Percentiles rank a stretch among this genome's conserved stretches.
Evolutionary conservation across 2,329 filamentous ascomycete species (phyloP).

Genomic region (Epichloe baconii): DNA sequence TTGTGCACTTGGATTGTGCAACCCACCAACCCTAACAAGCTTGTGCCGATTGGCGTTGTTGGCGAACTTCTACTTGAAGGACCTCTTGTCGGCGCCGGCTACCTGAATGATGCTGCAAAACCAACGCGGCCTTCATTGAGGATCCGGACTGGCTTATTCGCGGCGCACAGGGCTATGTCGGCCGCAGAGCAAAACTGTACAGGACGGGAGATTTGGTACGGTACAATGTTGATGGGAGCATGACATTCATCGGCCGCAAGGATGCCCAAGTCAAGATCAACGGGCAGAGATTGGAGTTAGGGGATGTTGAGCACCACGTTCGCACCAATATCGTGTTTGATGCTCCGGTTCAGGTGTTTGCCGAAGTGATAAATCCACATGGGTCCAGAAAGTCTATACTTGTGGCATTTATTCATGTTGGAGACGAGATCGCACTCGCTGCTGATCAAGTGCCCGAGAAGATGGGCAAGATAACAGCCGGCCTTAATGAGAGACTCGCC

Average conservation of each 20-base stretch:
- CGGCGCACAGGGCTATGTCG: background rate
- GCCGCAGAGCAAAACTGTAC: conserved; percentile 20
- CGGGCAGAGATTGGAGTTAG: conserved; percentile 38
- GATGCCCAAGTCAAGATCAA: conserved; percentile 42
- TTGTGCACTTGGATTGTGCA: conserved; percentile 4
- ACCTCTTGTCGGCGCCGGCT: conserved; percentile 33
- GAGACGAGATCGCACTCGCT: background rate
- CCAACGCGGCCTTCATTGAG: conserved; percentile 29
- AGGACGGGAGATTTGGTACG: conserved; percentile 34
- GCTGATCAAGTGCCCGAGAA: background rate
- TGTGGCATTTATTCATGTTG: background rate
- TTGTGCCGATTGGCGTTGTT: conserved; percentile 17
- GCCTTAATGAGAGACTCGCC: conserved; percentile 6
- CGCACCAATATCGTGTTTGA: background rate
- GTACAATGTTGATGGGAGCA: conserved; percentile 19
- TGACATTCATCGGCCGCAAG: conserved; percentile 34
- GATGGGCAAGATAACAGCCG: background rate
- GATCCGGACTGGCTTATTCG: conserved; percentile 17
- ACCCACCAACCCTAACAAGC: background rate
- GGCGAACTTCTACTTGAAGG: conserved; percentile 28
- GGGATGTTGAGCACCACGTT: conserved; percentile 10
- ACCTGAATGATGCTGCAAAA: conserved; percentile 32
- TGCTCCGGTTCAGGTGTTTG: background rate
- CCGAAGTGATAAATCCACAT: background rate
- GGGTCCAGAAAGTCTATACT: background rate